A percentile compares a stretch with the other conserved stretches of the same genome.
phyloP scores from a whole-genome alignment of 225 moss, liverwort and hornwort species.

The Antitrichia curtipendula region DNA sequence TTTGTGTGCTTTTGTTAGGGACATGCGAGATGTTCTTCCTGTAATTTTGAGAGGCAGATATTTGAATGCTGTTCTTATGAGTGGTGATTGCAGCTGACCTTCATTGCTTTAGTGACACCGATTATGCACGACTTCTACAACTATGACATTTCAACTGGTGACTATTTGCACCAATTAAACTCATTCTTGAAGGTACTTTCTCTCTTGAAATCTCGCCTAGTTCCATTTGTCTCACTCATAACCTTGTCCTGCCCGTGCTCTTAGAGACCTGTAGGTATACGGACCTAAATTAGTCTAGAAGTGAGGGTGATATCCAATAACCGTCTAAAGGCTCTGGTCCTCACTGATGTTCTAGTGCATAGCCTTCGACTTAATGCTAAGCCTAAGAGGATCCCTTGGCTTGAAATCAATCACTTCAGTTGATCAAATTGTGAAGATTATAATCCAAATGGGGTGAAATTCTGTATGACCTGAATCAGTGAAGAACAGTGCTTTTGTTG shows the following conservation, averaged over 20 bases:
- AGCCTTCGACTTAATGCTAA: background rate
- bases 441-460: background rate
- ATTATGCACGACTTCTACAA: constrained; percentile 99
- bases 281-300: background rate
- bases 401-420: background rate
- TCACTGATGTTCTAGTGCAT: background rate
- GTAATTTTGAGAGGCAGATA: background rate
- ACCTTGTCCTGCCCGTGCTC: too few relatives aligned
- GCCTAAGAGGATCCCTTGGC: too few relatives aligned
- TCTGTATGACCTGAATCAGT: background rate
- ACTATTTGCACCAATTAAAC: constrained; percentile 75
- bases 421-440: background rate
- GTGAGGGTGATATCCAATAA: background rate
- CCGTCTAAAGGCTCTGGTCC: background rate
- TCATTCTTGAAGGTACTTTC: constrained; percentile 73
- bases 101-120: constrained; percentile 72
- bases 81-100: constrained; percentile 47
- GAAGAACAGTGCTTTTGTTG: background rate
- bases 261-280: background rate
- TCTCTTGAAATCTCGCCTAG: background rate
- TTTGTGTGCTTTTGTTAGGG: background rate
- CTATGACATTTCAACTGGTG: constrained; percentile 69
- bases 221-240: background rate
- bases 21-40: background rate
- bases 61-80: background rate